Conservation (phyloP, 2,329 filamentous ascomycete genomes). For the Pochonia chlamydosporia region DNA sequence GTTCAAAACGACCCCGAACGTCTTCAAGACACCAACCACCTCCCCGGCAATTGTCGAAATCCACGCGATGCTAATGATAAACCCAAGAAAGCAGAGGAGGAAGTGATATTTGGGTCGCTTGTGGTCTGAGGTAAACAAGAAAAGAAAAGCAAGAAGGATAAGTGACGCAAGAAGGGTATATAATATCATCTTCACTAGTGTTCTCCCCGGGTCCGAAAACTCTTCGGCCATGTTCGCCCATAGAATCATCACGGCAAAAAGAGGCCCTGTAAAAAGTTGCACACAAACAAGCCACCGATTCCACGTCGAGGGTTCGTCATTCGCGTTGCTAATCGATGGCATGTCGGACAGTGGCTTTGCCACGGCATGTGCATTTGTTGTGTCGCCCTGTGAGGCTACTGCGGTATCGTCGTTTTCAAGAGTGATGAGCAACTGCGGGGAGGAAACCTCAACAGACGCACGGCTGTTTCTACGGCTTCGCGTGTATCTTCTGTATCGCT, state of each 20-base stretch:
- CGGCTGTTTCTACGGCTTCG: constrained; percentile 20
- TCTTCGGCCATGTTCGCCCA: constrained; percentile 65
- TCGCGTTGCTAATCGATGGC: constrained; percentile 24
- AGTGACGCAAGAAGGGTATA: constrained; percentile 65
- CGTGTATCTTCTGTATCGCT: constrained; percentile 49
- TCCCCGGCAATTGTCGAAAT: constrained; percentile 94
- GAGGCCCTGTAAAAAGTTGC: constrained; percentile 80
- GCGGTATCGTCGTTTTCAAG: constrained; percentile 16
- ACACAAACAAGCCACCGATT: constrained; percentile 84
- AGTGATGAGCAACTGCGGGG: constrained; percentile 7
- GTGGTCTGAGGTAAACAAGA: constrained; percentile 62
- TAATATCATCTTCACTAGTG: constrained; percentile 52
- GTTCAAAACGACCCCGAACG: constrained; percentile 81
- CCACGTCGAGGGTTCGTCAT: constrained; percentile 57
- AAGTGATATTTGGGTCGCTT: constrained; percentile 68
- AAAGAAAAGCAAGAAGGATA: constrained; percentile 57
- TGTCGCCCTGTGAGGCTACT: constrained; percentile 6
- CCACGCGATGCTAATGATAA: constrained; percentile 89
- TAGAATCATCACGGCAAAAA: constrained; percentile 73
- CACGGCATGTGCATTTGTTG: not conserved
- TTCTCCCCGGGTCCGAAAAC: constrained; percentile 41
- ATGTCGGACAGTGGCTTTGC: constrained; percentile 26
- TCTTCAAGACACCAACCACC: constrained; percentile 91
- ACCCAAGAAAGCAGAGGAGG: constrained; percentile 81
- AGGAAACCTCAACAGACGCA: constrained; percentile 5